A percentile compares a stretch with the other conserved stretches of the same genome.
Conservation (phyloP, 2,329 filamentous ascomycete genomes). For the Cercospora citrullina region DNA sequence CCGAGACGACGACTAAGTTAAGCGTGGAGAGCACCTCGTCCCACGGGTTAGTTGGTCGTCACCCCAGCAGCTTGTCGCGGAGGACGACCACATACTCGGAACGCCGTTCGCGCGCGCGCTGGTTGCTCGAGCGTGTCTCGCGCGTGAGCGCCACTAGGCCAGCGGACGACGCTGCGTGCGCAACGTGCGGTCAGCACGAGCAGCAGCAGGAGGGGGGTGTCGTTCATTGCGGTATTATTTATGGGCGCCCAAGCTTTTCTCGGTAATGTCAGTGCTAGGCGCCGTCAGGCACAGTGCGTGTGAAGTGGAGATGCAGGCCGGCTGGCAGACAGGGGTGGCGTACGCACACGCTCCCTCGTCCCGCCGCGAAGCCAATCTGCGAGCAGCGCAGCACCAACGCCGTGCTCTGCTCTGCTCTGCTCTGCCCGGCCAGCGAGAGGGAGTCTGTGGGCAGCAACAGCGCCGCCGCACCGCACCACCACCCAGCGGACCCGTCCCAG, state of each 20-base stretch:
- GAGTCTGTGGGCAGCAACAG: neutral
- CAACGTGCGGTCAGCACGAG: neutral
- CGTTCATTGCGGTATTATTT: neutral
- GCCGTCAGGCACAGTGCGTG: constrained; percentile 6
- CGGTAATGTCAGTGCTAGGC: neutral
- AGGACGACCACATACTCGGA: neutral
- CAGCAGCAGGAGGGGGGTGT: neutral
- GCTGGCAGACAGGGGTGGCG: neutral
- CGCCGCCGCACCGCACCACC: neutral
- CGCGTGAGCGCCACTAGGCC: neutral
- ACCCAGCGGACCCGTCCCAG: neutral
- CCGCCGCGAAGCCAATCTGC: constrained; percentile 6
- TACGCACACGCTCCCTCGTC: constrained; percentile 2
- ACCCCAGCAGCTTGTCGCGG: neutral
- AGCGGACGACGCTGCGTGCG: neutral
- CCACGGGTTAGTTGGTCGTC: neutral
- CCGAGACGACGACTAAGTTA: neutral
- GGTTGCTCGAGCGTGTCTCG: neutral
- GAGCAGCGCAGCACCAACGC: neutral
- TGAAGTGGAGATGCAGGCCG: constrained; percentile 4
- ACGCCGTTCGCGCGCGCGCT: neutral
- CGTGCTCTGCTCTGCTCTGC: neutral
- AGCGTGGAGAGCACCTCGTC: neutral
- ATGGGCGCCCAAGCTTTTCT: constrained; percentile 3
- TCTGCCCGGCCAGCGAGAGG: neutral